Evolutionary conservation across 2,329 filamentous ascomycete genomes (phyloP), one percentile per base, ranked within the genome.

Genomic region (Trichophyton simii): DNA sequence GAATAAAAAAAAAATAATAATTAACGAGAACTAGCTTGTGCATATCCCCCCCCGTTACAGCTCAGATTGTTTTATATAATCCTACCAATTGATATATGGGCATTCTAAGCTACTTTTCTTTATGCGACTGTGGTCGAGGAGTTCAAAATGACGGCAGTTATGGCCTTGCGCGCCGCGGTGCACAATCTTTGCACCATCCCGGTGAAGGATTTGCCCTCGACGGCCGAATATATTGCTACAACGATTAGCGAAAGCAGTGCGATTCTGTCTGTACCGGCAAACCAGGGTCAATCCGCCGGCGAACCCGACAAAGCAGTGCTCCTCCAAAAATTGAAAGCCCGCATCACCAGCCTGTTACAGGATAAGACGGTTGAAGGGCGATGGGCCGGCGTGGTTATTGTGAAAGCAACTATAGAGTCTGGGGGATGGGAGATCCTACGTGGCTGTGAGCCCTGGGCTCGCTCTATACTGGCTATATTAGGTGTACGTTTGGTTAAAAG

Each of bases 401-500:
- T 91, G 72, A 96, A 96, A 76, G 83, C 88, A 3, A 79, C 86
- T 3, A 78, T 96, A 50, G 91, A 96, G 68, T 83, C 87, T 46
- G 91, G 91, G 25, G 90, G 90, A 54, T 90, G 88, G 84, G 89
- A 95, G 69, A 83, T 87, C 62, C 79, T 96, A 63, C 84, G 86
- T 65, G 84, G 83, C 60, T 83, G 83, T 38, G 84, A 86, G 67
- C 79, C 85, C 2, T 96, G 92, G 88, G 85, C 94, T 64, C 80
- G 83, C 66, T 85, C 83, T n/a, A 76, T 96, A 36, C 74, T 96
- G 59, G 81, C 82, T 1, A 82, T 95, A 60, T 72, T 96, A 42
- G 85, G 86, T 72, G 87, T 89, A 75, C 65, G 74, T 58, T 58
- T 28, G 25, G 6, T 57, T 15, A 20, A 42, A 58, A 38, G 34